Percentiles rank a stretch among this genome's conserved stretches.
Evolutionary conservation across 768 basidiomycete genomes (phyloP).

Genomic region (Amanita molliuscula): DNA sequence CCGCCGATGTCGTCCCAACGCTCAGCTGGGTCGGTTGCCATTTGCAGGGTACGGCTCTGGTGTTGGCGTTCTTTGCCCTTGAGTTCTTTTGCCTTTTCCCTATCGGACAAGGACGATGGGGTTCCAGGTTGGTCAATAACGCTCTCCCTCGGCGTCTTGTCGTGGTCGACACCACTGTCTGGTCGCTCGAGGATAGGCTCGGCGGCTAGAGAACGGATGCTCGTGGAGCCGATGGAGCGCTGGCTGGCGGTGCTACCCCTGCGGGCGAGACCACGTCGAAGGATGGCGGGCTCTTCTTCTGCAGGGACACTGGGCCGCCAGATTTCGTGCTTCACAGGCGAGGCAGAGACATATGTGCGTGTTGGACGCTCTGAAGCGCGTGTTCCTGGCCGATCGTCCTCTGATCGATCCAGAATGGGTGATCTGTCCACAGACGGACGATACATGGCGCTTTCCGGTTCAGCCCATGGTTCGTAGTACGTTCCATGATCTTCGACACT

Average conservation of each 20-base stretch:
- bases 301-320: background rate
- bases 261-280: background rate
- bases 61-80: slow-evolving; percentile 4
- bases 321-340: slow-evolving; percentile 5
- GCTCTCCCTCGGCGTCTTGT: too few relatives aligned
- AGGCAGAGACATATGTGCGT: background rate
- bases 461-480: slow-evolving; percentile 1
- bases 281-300: background rate
- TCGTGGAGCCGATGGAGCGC: slow-evolving; percentile 4
- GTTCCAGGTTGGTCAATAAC: too few relatives aligned
- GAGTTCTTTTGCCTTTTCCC: background rate
- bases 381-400: slow-evolving; percentile 4
- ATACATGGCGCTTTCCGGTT: background rate
- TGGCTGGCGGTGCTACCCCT: slow-evolving; percentile 5
- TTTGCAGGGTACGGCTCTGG: slow-evolving; percentile 3
- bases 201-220: slow-evolving; percentile 5
- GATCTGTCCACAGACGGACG: slow-evolving; percentile 2
- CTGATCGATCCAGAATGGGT: slow-evolving; percentile 3
- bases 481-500: background rate
- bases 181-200: slow-evolving; percentile 5
- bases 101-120: background rate
- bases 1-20: background rate
- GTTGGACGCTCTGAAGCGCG: slow-evolving; percentile 2
- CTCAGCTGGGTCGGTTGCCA: slow-evolving; percentile 1
- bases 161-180: background rate